These are phyloP conservation scores for Geosmithia putterillii DNA, from an alignment of 2,329 filamentous ascomycete species.

Conservation along the genomic window DNA sequence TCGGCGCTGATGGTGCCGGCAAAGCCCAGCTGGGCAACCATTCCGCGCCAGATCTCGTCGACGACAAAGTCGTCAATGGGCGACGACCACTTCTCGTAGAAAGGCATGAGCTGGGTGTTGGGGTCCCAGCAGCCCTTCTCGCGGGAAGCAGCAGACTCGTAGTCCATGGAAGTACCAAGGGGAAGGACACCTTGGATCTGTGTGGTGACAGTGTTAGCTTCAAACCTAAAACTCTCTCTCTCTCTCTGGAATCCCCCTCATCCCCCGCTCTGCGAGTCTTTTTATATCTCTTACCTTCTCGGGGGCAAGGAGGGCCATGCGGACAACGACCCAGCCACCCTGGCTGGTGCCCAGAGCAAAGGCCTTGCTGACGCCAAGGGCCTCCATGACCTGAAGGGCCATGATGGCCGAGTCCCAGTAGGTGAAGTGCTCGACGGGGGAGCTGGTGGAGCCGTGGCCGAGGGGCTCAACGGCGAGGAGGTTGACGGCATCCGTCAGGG, in stretches of 20 bases:
- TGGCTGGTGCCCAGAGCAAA: constrained; percentile 39
- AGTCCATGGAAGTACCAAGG: constrained; percentile 40
- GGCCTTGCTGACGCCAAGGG: constrained; percentile 30
- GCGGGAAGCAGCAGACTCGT: constrained; percentile 32
- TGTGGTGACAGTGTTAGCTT: not conserved
- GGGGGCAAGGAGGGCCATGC: constrained; percentile 38
- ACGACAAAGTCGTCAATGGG: constrained; percentile 29
- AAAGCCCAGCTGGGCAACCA: constrained; percentile 33
- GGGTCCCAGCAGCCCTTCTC: constrained; percentile 37
- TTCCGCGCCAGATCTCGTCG: constrained; percentile 30
- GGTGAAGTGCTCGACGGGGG: constrained; percentile 32
- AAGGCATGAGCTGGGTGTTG: constrained; percentile 24
- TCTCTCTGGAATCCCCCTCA: too few species aligned
- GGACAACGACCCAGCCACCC: constrained; percentile 36
- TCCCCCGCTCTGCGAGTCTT: not conserved
- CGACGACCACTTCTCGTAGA: constrained; percentile 28
- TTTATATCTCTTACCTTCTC: constrained; percentile 22
- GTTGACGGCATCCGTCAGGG: constrained; percentile 28
- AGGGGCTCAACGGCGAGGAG: constrained; percentile 40
- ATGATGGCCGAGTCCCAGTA: constrained; percentile 44
- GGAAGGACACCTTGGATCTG: constrained; percentile 34
- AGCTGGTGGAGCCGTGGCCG: constrained; percentile 34
- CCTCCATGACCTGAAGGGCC: constrained; percentile 42
- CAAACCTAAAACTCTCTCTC: not conserved
- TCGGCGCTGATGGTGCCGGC: constrained; percentile 23